Evolutionary conservation across 1,139 yeast species (phyloP).

Genomic region (Blastobotrys malaysiensis): DNA sequence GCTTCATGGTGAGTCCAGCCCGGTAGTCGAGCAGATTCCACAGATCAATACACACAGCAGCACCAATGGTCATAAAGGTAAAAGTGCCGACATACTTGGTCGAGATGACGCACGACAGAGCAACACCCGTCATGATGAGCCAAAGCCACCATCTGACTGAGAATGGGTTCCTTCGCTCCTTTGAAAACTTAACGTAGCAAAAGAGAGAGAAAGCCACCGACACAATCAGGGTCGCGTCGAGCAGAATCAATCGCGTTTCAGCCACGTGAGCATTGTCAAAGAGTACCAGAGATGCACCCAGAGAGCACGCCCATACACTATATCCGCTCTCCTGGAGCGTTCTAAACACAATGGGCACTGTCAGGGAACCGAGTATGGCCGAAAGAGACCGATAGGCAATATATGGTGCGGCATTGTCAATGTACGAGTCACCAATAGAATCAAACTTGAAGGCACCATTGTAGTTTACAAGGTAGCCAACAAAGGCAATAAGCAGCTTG

Average conservation of each 20-base stretch:
- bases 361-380: constrained; percentile 76
- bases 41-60: constrained; percentile 77
- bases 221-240: constrained; percentile 83
- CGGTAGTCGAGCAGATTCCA: constrained; percentile 78
- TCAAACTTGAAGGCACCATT: constrained; percentile 89
- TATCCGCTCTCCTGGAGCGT: constrained; percentile 83
- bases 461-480: constrained; percentile 84
- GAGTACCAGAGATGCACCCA: constrained; percentile 76
- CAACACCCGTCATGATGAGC: constrained; percentile 76
- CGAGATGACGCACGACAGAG: constrained; percentile 81
- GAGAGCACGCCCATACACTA: constrained; percentile 67
- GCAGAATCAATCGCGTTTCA: constrained; percentile 82
- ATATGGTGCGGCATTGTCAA: constrained; percentile 75
- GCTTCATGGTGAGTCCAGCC: constrained; percentile 58
- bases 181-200: constrained; percentile 73
- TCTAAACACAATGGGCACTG: constrained; percentile 75
- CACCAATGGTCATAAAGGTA: constrained; percentile 81
- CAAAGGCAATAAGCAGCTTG: constrained; percentile 81
- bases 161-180: constrained; percentile 64
- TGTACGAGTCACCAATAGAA: constrained; percentile 80
- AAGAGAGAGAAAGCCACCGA: constrained; percentile 76
- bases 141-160: constrained; percentile 77
- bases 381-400: constrained; percentile 77
- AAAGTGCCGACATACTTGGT: constrained; percentile 95
- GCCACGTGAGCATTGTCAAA: constrained; percentile 91